Evolutionary conservation across 75 land plant species (phyloP), one percentile per base, ranked within the genome.

Genomic region (Sequoia sempervirens): DNA sequence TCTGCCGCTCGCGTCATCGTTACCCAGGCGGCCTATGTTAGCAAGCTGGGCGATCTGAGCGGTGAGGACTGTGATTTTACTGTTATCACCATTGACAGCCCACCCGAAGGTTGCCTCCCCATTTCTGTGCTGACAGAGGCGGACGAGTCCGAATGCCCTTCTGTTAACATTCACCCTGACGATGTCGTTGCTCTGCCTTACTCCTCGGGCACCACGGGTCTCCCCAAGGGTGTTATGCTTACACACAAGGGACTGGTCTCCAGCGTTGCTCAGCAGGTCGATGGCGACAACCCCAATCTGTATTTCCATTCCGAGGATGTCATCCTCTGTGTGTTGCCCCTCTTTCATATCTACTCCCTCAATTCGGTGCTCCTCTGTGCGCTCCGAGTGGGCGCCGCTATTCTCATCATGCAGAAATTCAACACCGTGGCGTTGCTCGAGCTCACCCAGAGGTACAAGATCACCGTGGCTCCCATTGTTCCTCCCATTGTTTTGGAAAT

Each of bases 171-270:
- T 74, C 40, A 82, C 13, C 84, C 94, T 2, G 95, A 95, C 52
- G 97, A 95, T 75, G 91, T 90, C 26, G 97, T 91, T 80, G 97
- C 94, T 75, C 85, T 95, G 85, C 97, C 97, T 0, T 95, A 90
- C 87, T 93, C 94, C 0, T 93, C 94, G 0, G 97, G 97, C 5
- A 95, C 97, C 2, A 93, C 95, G 14, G 97, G 97, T 61, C 87
- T 95, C 7, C 94, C 97, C 0, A 95, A 95, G 74, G 97, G 93
- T 1, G 96, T 95, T 52, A 93, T 95, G 95, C 86, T 95, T 58
- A 95, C 92, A 6, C 95, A 95, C 88, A 81, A 87, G 45, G 85
- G 92, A 0, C 79, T 88, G 23, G 89, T 95, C 10, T 92, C 97
- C 4, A 89, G 90, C 86, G 90, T 93, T 7, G 89, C 96, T 1